These are phyloP conservation scores for Daldinia childiae DNA, from an alignment of 495 filamentous ascomycete species.

Conservation along the genomic window DNA sequence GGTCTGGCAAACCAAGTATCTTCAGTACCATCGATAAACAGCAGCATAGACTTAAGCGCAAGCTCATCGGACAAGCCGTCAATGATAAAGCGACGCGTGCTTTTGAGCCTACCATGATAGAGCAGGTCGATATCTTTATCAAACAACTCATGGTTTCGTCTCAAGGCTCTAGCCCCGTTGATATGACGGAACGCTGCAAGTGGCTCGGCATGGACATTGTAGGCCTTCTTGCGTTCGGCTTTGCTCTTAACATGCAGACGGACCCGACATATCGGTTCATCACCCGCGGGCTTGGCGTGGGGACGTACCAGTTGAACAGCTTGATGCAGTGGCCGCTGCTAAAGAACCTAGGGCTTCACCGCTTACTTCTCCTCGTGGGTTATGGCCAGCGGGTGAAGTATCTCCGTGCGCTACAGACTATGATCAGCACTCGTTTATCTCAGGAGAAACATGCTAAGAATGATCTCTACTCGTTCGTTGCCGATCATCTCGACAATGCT, in stretches of 20 bases:
- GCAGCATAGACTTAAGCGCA: constrained; percentile 18
- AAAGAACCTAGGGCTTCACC: not conserved
- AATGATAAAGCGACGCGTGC: constrained; percentile 17
- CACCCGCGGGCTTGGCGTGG: not conserved
- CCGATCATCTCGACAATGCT: constrained; percentile 50
- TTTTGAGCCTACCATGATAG: constrained; percentile 26
- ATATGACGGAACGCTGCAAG: not conserved
- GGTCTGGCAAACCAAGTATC: not conserved
- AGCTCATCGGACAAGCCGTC: constrained; percentile 20
- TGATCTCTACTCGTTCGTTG: constrained; percentile 48
- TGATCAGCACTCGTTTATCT: constrained; percentile 16
- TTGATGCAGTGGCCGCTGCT: not conserved
- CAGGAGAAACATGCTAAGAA: constrained; percentile 27
- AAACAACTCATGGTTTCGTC: constrained; percentile 24
- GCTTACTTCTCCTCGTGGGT: not conserved
- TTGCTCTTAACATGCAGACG: not conserved
- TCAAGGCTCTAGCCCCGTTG: not conserved
- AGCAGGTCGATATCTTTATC: constrained; percentile 25
- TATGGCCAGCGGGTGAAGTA: not conserved
- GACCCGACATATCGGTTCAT: not conserved
- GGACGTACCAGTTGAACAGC: not conserved
- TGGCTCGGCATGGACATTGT: not conserved
- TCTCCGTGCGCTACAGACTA: not conserved
- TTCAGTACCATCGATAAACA: constrained; percentile 9
- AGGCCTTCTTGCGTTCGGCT: not conserved